Conservation (phyloP, 371 early-diverging fungal species). For the Mucor velutinosus region DNA sequence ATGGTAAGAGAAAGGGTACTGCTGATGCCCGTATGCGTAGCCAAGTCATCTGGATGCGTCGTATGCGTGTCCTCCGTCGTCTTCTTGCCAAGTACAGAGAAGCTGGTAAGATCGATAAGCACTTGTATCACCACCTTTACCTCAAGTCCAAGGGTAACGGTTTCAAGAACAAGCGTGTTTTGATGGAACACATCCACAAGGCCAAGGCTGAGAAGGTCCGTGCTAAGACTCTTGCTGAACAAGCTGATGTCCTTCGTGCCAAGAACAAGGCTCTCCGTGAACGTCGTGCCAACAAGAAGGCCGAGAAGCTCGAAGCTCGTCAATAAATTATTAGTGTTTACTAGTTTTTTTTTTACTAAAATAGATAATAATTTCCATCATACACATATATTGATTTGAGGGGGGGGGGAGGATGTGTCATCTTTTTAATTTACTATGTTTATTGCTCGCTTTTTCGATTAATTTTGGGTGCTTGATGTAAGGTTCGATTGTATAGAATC, state of each 20-base stretch:
- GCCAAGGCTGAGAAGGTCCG: slow-evolving; percentile 99
- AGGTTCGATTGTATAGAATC: too few species aligned
- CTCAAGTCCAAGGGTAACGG: slow-evolving; percentile 99
- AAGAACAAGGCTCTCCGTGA: slow-evolving; percentile 97
- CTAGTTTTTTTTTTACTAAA: background rate
- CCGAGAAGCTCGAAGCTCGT: slow-evolving; percentile 45
- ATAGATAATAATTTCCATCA: background rate
- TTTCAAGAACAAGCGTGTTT: slow-evolving; percentile 99
- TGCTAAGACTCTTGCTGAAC: slow-evolving; percentile 93
- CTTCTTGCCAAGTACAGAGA: slow-evolving; percentile 98
- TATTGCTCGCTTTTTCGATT: background rate
- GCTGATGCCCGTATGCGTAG: slow-evolving; percentile 99
- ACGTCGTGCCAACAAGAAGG: slow-evolving; percentile 92
- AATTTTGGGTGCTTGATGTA: background rate
- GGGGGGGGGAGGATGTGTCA: background rate
- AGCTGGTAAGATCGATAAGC: slow-evolving; percentile 97
- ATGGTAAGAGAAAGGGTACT: slow-evolving; percentile 99
- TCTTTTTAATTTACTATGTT: too few species aligned
- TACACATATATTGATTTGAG: background rate
- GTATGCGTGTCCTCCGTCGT: slow-evolving; percentile 98
- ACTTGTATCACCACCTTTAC: slow-evolving; percentile 98
- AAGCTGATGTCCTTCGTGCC: slow-evolving; percentile 98
- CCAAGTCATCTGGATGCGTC: slow-evolving; percentile 98
- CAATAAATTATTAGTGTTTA: slow-evolving; percentile 1
- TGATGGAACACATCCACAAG: slow-evolving; percentile 99